Percentiles rank a stretch among this genome's conserved stretches.
These are phyloP conservation scores for Mytilinidion resinicola DNA, from an alignment of 495 filamentous ascomycete species.

Conservation along the genomic window DNA sequence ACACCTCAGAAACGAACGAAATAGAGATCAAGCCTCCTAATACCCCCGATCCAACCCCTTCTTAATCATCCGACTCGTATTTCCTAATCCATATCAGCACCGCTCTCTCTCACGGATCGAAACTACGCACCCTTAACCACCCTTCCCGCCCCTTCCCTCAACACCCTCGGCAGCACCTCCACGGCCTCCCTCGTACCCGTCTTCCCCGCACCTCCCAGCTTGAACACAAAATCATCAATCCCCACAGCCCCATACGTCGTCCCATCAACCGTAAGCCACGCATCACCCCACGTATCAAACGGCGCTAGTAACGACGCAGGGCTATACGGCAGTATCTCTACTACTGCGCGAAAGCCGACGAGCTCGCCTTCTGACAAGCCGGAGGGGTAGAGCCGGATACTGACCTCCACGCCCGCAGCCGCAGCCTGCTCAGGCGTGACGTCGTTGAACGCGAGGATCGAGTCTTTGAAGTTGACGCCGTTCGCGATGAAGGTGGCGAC, in stretches of 20 bases:
- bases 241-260: not conserved
- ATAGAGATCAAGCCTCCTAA: too few species aligned
- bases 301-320: not conserved
- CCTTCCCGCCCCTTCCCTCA: not conserved
- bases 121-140: not conserved
- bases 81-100: too few species aligned
- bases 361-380: not conserved
- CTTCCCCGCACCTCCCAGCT: not conserved
- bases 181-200: not conserved
- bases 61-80: too few species aligned
- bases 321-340: not conserved
- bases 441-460: not conserved
- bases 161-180: not conserved
- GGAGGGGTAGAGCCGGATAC: conserved; percentile 1
- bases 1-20: too few species aligned
- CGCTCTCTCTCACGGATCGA: too few species aligned
- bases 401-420: not conserved
- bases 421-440: not conserved
- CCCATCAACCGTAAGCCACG: not conserved
- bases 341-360: not conserved
- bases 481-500: conserved; percentile 40
- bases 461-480: conserved; percentile 29
- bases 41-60: too few species aligned
- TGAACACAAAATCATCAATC: not conserved
- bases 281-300: not conserved